phyloP scores from a whole-genome alignment of 176 grass and related monocot species.

The Microstegium vimineum region DNA sequence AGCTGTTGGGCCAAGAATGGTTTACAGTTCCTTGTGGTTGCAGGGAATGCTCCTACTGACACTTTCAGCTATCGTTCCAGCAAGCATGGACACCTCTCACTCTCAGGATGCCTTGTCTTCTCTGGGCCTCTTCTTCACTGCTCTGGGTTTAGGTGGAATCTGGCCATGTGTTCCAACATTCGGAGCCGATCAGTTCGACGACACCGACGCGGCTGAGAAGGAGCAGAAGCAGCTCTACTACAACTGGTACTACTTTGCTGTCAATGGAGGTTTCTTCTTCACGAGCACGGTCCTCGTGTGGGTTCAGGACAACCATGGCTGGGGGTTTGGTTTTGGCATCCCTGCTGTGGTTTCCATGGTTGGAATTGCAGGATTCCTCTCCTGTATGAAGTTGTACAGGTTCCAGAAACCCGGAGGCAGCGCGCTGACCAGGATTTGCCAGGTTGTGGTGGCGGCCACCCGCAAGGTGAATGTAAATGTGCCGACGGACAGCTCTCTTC shows the following conservation, averaged over 20 bases:
- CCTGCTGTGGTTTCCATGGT: slow-evolving; percentile 21
- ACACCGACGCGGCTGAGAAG: slow-evolving; percentile 27
- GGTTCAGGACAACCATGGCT: slow-evolving; percentile 36
- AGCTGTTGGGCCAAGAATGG: not conserved
- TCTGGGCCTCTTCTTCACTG: slow-evolving; percentile 40
- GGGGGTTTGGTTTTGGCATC: slow-evolving; percentile 37
- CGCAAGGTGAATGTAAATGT: slow-evolving; percentile 6
- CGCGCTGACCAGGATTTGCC: slow-evolving; percentile 27
- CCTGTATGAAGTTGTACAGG: slow-evolving; percentile 15
- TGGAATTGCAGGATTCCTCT: slow-evolving; percentile 19
- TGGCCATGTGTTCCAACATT: slow-evolving; percentile 56
- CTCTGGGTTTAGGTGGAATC: slow-evolving; percentile 53
- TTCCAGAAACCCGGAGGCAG: slow-evolving; percentile 18
- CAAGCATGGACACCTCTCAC: not conserved
- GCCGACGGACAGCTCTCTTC: slow-evolving; percentile 11
- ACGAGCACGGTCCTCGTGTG: not conserved
- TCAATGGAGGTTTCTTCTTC: slow-evolving; percentile 6
- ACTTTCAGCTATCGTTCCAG: slow-evolving; percentile 14
- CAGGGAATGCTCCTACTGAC: slow-evolving; percentile 44
- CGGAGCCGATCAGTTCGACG: slow-evolving; percentile 62
- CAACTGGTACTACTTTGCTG: slow-evolving; percentile 27
- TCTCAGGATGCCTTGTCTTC: slow-evolving; percentile 24
- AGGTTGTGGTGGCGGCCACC: slow-evolving; percentile 33
- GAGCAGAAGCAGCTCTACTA: slow-evolving; percentile 37
- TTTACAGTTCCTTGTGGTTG: not conserved